phyloP scores from a whole-genome alignment of 441 rosid genomes.

The Populus trichocarpa region DNA sequence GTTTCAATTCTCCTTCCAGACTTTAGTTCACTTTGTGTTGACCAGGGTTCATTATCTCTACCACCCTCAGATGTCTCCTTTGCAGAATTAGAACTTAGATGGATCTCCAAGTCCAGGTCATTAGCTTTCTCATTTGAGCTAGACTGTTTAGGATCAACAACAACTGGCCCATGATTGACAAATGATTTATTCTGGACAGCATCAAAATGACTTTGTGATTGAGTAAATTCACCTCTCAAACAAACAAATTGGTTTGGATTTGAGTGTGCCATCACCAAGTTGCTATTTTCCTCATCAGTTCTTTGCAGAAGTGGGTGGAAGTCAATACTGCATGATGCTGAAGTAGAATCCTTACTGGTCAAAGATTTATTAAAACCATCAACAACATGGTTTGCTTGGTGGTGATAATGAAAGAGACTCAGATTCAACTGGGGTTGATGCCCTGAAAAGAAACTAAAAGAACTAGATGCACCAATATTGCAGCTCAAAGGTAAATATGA shows the following conservation, averaged over 20 bases:
- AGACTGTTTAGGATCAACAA: constrained; percentile 27
- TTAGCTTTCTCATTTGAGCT: constrained; percentile 39
- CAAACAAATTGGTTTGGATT: constrained; percentile 30
- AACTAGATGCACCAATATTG: constrained; percentile 38
- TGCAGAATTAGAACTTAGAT: constrained; percentile 59
- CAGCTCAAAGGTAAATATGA: constrained; percentile 53
- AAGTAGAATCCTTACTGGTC: constrained; percentile 34
- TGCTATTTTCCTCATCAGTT: constrained; percentile 40
- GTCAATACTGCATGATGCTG: constrained; percentile 49
- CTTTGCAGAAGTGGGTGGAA: constrained; percentile 92
- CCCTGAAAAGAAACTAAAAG: constrained; percentile 76
- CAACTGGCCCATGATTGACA: constrained; percentile 9
- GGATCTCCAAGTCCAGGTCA: constrained; percentile 70
- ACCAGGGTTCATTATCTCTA: constrained; percentile 15
- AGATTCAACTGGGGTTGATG: constrained; percentile 75
- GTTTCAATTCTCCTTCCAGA: constrained; percentile 32
- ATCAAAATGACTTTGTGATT: constrained; percentile 31
- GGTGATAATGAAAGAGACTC: constrained; percentile 68
- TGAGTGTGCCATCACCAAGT: constrained; percentile 26
- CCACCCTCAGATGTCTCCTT: constrained; percentile 34
- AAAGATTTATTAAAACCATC: constrained; percentile 37
- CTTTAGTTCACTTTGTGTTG: not conserved
- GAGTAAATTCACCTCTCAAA: constrained; percentile 38
- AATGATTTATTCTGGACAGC: constrained; percentile 31
- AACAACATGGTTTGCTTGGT: constrained; percentile 34